Evolutionary conservation across 306 rosid species (phyloP), one percentile per base, ranked within the genome.

Genomic region (Vicia sativa): DNA sequence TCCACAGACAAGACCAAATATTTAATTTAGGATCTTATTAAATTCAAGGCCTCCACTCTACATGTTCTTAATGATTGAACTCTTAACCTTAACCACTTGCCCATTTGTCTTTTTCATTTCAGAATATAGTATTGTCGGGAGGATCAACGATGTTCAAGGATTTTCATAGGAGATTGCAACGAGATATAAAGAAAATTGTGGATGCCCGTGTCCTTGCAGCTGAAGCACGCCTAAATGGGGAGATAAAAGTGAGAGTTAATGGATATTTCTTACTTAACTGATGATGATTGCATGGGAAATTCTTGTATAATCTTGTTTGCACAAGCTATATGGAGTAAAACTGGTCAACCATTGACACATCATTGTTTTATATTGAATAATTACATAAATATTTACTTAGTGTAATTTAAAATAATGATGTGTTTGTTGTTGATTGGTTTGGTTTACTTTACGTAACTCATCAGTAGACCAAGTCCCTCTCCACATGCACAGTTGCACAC

Each of bases 121-220:
- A 95, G 99, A 95, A 95, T 78, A 79, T 95, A 43, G 99, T 95
- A 65, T 73, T 95, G 74, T 95, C 99, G 19, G 99, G 99, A 54
- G 99, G 99, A 43, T 95, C 99, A 75, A 95, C 99, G 65, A 95
- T 95, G 96, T 95, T 95, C 87, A 95, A 90, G 87, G 99, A 95
- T 89, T 95, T 95, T 77, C 90, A 85, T 69, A 78, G 96, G 82
- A 95, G 97, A 80, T 86, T 95, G 89, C 99, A 95, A 69, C 93
- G 99, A 65, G 99, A 95, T 77, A 56, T 95, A 66, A 95, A 87
- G 77, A 95, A 90, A 79, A 88, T 95, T 42, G 99, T 95, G 52
- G 99, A 95, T 81, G 84, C 96, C 8, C 95, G 99, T 37, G 87
- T 78, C 72, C 91, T 74, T 74, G 88, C 96, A 72, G 86, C 97